Evolutionary conservation across 139 green algal species (phyloP).

Genomic region (Dunaliella primolecta): DNA sequence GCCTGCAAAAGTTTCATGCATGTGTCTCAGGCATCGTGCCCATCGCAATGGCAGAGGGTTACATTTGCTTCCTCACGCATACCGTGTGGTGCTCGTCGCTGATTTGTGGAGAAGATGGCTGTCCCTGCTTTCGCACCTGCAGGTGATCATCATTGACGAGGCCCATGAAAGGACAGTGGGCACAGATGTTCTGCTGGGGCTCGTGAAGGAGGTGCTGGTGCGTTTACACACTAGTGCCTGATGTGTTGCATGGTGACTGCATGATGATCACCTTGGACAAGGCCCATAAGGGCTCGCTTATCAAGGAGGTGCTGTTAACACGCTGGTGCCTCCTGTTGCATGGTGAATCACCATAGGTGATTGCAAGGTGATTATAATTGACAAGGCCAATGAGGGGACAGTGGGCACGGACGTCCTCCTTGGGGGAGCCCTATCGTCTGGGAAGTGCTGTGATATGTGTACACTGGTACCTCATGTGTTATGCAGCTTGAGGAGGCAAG

Average conservation of each 20-base stretch:
- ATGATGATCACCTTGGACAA: neutral
- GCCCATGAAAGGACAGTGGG: constrained; percentile 92
- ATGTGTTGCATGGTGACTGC: neutral
- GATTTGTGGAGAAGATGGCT: no score
- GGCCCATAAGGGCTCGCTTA: no score
- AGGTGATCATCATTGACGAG: constrained; percentile 91
- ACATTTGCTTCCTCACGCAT: no score
- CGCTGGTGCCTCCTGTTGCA: no score
- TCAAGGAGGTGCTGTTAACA: no score
- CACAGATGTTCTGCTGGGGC: constrained; percentile 90
- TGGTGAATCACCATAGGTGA: neutral
- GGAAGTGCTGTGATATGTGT: constrained; percentile 48
- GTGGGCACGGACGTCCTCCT: constrained; percentile 91
- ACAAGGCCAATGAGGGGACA: constrained; percentile 96
- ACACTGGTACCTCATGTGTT: neutral
- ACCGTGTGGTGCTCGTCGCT: no score
- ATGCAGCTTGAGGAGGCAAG: no score
- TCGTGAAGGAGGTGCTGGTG: constrained; percentile 78
- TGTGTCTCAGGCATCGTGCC: neutral
- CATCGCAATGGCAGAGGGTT: no score
- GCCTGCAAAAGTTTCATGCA: neutral
- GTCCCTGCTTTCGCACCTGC: no score
- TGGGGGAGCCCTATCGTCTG: constrained; percentile 91
- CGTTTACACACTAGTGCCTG: neutral
- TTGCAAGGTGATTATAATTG: constrained; percentile 86